Percentiles rank a stretch among this genome's conserved stretches.
phyloP scores from a whole-genome alignment of 2,329 filamentous ascomycete genomes.

The Metarhizium guizhouense region DNA sequence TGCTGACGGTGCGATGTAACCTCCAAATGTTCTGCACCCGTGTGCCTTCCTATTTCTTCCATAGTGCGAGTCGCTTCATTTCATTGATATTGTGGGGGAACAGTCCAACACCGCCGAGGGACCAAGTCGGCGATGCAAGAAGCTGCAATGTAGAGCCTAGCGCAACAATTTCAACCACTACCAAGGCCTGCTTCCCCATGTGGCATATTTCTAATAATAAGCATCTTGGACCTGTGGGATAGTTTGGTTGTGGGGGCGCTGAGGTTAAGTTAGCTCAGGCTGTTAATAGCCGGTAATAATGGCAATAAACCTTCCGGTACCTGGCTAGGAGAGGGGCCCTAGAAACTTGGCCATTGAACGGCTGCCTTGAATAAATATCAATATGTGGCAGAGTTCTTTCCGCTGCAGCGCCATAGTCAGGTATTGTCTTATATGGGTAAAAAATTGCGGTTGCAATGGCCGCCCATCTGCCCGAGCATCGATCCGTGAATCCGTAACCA shows the following conservation, averaged over 20 bases:
- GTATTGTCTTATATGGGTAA: neutral
- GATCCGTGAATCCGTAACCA: neutral
- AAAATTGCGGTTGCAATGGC: neutral
- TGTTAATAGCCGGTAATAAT: no score
- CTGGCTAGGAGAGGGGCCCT: no score
- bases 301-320: no score
- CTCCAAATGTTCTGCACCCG: neutral
- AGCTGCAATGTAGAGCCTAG: neutral
- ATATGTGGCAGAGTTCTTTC: no score
- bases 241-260: neutral
- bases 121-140: neutral
- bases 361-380: no score
- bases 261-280: neutral
- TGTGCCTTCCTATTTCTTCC: conserved; percentile 2
- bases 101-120: neutral
- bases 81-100: no score
- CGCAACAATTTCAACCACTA: neutral
- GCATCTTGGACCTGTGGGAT: no score
- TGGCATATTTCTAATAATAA: neutral
- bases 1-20: conserved; percentile 1
- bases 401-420: neutral
- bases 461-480: neutral
- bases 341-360: no score
- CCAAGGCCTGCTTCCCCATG: neutral
- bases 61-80: neutral